Percentiles rank a stretch among this genome's conserved stretches.
Evolutionary conservation across 1,284 basidiomycete genomes (phyloP).

Genomic region (Malassezia restricta): DNA sequence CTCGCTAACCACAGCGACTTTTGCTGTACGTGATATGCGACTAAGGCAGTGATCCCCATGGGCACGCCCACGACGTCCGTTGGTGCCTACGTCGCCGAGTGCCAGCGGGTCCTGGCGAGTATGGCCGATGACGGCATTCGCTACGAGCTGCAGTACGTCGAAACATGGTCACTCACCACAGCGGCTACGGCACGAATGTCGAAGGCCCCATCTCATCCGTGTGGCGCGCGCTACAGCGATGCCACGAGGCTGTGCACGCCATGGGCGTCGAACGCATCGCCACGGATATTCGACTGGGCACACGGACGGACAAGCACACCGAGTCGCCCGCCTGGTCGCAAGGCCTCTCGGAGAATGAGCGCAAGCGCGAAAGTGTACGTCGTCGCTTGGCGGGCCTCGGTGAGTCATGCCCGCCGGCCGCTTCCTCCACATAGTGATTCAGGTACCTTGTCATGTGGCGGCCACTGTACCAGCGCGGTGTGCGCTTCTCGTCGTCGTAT

Average conservation of each 20-base stretch:
- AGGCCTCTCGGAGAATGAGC: slow-evolving; percentile 37
- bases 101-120: slow-evolving; percentile 35
- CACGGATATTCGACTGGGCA: slow-evolving; percentile 44
- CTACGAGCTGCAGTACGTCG: slow-evolving; percentile 27
- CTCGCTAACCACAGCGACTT: slow-evolving; percentile 24
- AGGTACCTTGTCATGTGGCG: too few species aligned
- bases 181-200: slow-evolving; percentile 44
- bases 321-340: slow-evolving; percentile 3
- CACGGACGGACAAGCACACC: slow-evolving; percentile 26
- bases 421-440: too few species aligned
- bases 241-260: slow-evolving; percentile 41
- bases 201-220: slow-evolving; percentile 37
- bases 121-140: slow-evolving; percentile 32
- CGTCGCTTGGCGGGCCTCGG: slow-evolving; percentile 14
- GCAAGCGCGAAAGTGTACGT: slow-evolving; percentile 41
- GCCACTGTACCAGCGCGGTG: too few species aligned
- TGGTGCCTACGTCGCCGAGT: slow-evolving; percentile 41
- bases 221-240: slow-evolving; percentile 32
- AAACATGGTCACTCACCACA: neutral
- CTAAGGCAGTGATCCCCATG: slow-evolving; percentile 36
- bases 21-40: slow-evolving; percentile 21
- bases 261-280: slow-evolving; percentile 42
- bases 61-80: slow-evolving; percentile 40
- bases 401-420: neutral
- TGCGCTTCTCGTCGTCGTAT: too few species aligned